Percentiles rank a stretch among this genome's conserved stretches.
phyloP scores from a whole-genome alignment of 202 grass and related monocot species.

The Setaria viridis region DNA sequence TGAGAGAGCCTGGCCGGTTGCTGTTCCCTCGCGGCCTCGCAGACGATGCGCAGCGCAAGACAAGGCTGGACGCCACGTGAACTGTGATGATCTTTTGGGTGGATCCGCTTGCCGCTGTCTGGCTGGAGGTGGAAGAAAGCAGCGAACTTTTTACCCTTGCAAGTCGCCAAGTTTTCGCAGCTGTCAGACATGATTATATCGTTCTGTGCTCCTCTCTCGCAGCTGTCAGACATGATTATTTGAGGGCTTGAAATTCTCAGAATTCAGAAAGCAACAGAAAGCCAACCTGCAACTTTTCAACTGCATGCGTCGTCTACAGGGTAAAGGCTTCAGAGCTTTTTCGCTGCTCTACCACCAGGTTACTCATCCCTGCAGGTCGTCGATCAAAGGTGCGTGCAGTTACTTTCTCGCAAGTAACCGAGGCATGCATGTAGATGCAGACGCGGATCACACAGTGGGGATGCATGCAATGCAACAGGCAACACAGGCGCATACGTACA shows the following conservation, averaged over 20 bases:
- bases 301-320: not conserved
- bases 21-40: slow-evolving; percentile 37
- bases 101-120: slow-evolving; percentile 23
- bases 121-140: not conserved
- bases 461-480: slow-evolving; percentile 28
- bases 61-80: slow-evolving; percentile 42
- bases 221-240: not conserved
- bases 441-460: not conserved
- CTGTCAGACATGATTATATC: slow-evolving; percentile 8
- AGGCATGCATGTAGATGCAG: slow-evolving; percentile 29
- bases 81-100: slow-evolving; percentile 42
- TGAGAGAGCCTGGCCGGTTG: slow-evolving; percentile 9
- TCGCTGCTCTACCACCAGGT: slow-evolving; percentile 33
- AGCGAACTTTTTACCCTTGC: not conserved
- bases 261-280: slow-evolving; percentile 5
- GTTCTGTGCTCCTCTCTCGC: slow-evolving; percentile 3
- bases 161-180: slow-evolving; percentile 1
- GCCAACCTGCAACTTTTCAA: slow-evolving; percentile 32
- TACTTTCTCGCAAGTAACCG: slow-evolving; percentile 41
- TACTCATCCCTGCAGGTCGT: not conserved
- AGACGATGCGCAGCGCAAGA: slow-evolving; percentile 45
- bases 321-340: slow-evolving; percentile 22
- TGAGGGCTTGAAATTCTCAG: not conserved
- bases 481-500: slow-evolving; percentile 40
- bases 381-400: slow-evolving; percentile 29